Evolutionary conservation across 257 asterid genomes (phyloP).

Genomic region (Solanum virginianum): DNA sequence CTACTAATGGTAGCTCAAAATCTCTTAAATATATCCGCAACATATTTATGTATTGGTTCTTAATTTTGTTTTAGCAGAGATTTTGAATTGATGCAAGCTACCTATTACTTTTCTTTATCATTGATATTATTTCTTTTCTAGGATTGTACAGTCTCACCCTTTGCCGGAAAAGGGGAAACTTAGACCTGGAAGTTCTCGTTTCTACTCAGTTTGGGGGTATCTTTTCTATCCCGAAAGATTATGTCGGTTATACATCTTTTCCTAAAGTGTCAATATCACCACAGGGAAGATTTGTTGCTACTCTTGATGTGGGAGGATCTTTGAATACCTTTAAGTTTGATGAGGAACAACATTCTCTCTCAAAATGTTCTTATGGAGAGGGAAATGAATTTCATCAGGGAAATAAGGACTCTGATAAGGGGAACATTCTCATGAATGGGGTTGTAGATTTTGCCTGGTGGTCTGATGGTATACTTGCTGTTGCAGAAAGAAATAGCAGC

Average conservation of each 20-base stretch:
- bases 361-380: conserved; percentile 25
- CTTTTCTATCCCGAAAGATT: conserved; percentile 30
- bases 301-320: conserved; percentile 62
- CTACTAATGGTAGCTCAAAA: conserved; percentile 34
- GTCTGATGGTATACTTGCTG: conserved; percentile 58
- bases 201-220: conserved; percentile 54
- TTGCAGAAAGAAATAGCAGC: conserved; percentile 52
- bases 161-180: conserved; percentile 44
- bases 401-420: conserved; percentile 20
- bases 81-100: background rate
- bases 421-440: conserved; percentile 23
- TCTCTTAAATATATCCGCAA: background rate
- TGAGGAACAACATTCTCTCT: conserved; percentile 35
- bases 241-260: conserved; percentile 33
- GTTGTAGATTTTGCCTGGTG: conserved; percentile 88
- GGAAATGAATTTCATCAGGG: conserved; percentile 13
- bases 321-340: conserved; percentile 56
- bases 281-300: conserved; percentile 49
- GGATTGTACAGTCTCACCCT: conserved; percentile 57
- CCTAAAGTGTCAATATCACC: conserved; percentile 81
- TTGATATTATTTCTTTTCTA: conserved; percentile 17
- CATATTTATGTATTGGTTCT: background rate
- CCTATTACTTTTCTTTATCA: background rate
- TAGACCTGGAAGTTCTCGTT: conserved; percentile 40
- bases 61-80: background rate